phyloP scores from a whole-genome alignment of 2,329 filamentous ascomycete species.

The Neurospora crassa region DNA sequence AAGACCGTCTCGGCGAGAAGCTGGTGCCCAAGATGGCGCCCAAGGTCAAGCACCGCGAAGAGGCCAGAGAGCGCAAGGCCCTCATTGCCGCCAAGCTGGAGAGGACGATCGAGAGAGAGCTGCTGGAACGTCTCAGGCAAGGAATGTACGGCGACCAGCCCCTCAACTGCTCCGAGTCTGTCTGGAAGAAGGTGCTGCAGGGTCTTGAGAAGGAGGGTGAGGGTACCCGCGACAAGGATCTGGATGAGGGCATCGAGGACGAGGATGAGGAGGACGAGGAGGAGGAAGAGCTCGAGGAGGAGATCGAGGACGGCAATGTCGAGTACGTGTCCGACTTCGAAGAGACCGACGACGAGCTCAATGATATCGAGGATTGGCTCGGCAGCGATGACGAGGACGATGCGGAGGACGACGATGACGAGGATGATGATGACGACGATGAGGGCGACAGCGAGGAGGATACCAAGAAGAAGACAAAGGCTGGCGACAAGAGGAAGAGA shows the following conservation, averaged over 20 bases:
- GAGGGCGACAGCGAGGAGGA: constrained; percentile 24
- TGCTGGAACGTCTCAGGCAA: constrained; percentile 82
- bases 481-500: constrained; percentile 47
- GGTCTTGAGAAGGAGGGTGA: constrained; percentile 83
- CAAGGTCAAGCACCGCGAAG: constrained; percentile 72
- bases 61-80: constrained; percentile 58
- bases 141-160: constrained; percentile 93
- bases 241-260: constrained; percentile 77
- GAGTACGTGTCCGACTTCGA: constrained; percentile 92
- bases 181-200: constrained; percentile 95
- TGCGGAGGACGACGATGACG: constrained; percentile 47
- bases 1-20: constrained; percentile 79
- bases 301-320: constrained; percentile 64
- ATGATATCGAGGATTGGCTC: constrained; percentile 86
- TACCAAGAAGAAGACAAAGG: constrained; percentile 45
- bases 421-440: constrained; percentile 43
- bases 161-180: constrained; percentile 85
- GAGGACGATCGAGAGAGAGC: constrained; percentile 86
- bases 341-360: constrained; percentile 69
- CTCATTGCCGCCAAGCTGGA: constrained; percentile 87
- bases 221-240: constrained; percentile 72
- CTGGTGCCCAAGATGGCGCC: constrained; percentile 83
- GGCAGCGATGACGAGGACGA: constrained; percentile 61
- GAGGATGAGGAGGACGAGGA: constrained; percentile 62
- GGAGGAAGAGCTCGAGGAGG: constrained; percentile 54